These are phyloP conservation scores for Abrus precatorius DNA, from an alignment of 306 rosid genomes.

Conservation along the genomic window DNA sequence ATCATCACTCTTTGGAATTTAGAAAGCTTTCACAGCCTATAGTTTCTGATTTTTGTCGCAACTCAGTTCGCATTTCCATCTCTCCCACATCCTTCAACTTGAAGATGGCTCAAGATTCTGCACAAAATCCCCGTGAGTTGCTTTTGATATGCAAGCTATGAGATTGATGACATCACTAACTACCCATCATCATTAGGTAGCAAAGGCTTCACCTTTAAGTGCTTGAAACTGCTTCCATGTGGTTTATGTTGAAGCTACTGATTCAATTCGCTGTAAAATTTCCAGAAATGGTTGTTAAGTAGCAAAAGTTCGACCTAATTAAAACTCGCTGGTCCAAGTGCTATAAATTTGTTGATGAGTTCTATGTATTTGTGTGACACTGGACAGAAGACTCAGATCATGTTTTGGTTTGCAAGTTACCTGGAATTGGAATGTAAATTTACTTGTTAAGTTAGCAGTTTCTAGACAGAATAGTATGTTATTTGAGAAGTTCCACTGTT, in stretches of 20 bases:
- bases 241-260: constrained; percentile 9
- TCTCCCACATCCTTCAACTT: constrained; percentile 43
- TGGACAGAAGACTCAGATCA: neutral
- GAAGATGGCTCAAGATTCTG: constrained; percentile 62
- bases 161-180: neutral
- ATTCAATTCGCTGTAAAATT: neutral
- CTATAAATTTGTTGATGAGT: neutral
- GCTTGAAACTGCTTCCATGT: neutral
- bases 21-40: constrained; percentile 9
- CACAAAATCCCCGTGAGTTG: constrained; percentile 61
- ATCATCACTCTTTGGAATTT: neutral
- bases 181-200: neutral
- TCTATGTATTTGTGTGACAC: neutral
- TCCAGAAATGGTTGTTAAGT: neutral
- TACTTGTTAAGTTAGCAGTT: constrained; percentile 4
- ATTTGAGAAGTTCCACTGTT: constrained; percentile 1
- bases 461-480: constrained; percentile 11
- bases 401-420: constrained; percentile 6
- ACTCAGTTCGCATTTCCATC: constrained; percentile 23
- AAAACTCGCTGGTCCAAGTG: neutral
- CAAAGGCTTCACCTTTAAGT: constrained; percentile 3
- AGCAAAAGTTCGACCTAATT: neutral
- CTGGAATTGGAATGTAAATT: constrained; percentile 12
- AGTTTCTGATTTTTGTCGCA: neutral
- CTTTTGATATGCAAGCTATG: neutral